These are phyloP conservation scores for Cadophora malorum DNA, from an alignment of 2,329 filamentous ascomycete species.

Conservation along the genomic window DNA sequence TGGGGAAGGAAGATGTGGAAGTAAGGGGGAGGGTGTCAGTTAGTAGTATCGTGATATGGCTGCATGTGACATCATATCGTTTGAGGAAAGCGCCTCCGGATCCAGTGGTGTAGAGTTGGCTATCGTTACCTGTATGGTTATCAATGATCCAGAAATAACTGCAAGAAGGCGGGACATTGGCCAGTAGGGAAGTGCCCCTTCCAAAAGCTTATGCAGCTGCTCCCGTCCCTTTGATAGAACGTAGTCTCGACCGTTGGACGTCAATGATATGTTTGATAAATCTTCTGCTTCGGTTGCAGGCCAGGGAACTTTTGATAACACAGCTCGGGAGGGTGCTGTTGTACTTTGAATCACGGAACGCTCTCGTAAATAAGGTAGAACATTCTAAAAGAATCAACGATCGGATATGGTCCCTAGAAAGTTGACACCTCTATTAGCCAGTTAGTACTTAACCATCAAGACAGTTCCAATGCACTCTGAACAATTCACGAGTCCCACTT, in stretches of 20 bases:
- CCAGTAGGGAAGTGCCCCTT: constrained; percentile 1
- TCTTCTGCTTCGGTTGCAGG: not conserved
- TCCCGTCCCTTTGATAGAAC: not conserved
- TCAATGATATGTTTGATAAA: not conserved
- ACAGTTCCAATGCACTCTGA: not conserved
- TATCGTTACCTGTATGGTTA: constrained; percentile 10
- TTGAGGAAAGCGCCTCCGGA: not conserved
- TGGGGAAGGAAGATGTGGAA: not conserved
- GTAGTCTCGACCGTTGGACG: not conserved
- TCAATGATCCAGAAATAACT: constrained; percentile 8
- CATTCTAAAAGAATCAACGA: not conserved
- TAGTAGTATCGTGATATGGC: constrained; percentile 11
- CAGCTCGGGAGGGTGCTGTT: not conserved
- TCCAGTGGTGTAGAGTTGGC: not conserved
- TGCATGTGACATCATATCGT: constrained; percentile 20
- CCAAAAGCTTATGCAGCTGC: constrained; percentile 8
- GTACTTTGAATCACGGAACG: not conserved
- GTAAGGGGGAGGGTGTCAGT: not conserved
- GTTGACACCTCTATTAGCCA: constrained; percentile 13
- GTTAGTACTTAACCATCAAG: not conserved
- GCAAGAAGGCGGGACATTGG: not conserved
- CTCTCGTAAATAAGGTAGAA: not conserved
- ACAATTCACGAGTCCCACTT: not conserved
- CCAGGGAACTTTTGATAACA: not conserved
- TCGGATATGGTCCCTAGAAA: not conserved